A percentile compares a stretch with the other conserved stretches of the same genome.
Conservation (phyloP, 1,284 basidiomycete species). For the Ceratobasidium sp. region DNA sequence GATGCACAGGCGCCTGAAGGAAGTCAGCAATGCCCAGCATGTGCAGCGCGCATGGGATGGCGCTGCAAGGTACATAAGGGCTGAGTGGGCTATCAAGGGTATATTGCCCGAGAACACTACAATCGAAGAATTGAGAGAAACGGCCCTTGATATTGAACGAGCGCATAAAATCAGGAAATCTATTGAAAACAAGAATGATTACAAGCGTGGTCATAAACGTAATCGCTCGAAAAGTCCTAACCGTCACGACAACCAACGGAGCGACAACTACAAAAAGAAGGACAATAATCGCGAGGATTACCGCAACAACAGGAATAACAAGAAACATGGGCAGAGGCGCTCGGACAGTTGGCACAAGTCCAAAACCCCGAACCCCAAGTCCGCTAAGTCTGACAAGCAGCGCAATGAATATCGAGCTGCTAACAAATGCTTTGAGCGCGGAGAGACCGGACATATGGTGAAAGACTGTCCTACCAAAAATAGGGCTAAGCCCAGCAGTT, state of each 20-base stretch:
- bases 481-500: not conserved
- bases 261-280: not conserved
- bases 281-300: not conserved
- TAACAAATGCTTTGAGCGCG: conserved; percentile 40
- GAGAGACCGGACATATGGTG: conserved; percentile 12
- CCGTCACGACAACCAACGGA: not conserved
- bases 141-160: not conserved
- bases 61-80: not conserved
- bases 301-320: not conserved
- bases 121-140: not conserved
- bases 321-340: not conserved
- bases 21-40: not conserved
- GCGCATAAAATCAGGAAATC: not conserved
- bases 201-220: not conserved
- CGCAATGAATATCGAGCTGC: conserved; percentile 25
- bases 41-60: not conserved
- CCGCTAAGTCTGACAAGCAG: not conserved
- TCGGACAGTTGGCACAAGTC: too few species aligned
- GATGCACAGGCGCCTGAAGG: not conserved
- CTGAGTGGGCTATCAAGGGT: not conserved
- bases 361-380: too few species aligned
- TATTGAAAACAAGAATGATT: not conserved
- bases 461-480: conserved; percentile 41
- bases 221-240: not conserved
- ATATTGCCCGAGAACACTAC: not conserved